Conservation (phyloP, 306 rosid genomes). For the Aeschynomene evenia region DNA sequence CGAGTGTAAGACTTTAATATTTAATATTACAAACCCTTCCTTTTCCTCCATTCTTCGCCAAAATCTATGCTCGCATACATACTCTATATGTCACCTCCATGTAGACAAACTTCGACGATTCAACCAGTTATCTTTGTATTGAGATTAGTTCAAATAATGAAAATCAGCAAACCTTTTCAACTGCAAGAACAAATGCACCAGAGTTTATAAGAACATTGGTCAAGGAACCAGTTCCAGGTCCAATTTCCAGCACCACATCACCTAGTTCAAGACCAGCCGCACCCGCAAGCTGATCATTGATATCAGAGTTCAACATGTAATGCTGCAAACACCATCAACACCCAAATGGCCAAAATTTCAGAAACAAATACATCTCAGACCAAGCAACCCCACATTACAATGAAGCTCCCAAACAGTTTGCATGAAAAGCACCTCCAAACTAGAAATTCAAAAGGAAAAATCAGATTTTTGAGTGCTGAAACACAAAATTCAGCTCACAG, state of each 20-base stretch:
- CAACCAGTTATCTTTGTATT: neutral
- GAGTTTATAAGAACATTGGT: constrained; percentile 65
- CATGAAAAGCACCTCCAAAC: neutral
- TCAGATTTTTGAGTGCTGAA: neutral
- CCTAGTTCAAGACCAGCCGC: constrained; percentile 66
- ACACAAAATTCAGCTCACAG: neutral
- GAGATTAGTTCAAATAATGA: neutral
- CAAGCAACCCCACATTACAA: neutral
- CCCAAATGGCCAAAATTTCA: neutral
- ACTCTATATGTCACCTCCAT: neutral
- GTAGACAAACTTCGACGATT: constrained; percentile 12
- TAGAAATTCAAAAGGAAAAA: neutral
- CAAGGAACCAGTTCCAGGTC: constrained; percentile 96
- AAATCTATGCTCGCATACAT: no score
- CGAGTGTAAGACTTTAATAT: no score
- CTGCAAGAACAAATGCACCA: constrained; percentile 76
- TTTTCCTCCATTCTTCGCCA: no score
- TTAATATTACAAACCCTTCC: no score
- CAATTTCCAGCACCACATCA: constrained; percentile 80
- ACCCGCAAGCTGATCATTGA: constrained; percentile 68
- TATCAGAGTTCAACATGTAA: constrained; percentile 78
- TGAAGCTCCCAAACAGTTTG: neutral
- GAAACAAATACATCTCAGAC: constrained; percentile 12
- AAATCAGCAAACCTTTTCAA: constrained; percentile 70
- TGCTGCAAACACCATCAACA: constrained; percentile 55